These are phyloP conservation scores for Solanum gracilifrons DNA, from an alignment of 257 asterid genomes.

Conservation along the genomic window DNA sequence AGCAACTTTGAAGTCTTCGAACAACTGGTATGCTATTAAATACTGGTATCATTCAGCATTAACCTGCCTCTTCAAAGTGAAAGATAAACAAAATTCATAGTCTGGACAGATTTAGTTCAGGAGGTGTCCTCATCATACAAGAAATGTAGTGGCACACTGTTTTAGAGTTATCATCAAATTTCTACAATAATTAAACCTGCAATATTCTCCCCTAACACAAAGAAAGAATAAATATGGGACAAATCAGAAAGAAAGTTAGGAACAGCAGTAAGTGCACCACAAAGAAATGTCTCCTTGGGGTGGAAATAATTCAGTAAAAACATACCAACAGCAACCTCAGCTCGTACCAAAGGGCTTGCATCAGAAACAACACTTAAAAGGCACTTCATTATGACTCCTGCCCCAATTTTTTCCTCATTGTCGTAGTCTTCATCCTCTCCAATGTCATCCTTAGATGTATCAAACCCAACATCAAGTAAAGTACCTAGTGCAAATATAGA, in stretches of 20 bases:
- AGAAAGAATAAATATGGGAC: not conserved
- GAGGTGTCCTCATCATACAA: not conserved
- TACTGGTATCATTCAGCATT: not conserved
- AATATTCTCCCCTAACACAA: not conserved
- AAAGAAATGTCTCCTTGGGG: not conserved
- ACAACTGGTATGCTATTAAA: not conserved
- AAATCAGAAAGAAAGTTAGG: not conserved
- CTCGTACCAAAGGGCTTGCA: slow-evolving; percentile 93
- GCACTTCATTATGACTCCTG: slow-evolving; percentile 63
- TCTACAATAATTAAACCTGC: not conserved
- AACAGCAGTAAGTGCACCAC: not conserved
- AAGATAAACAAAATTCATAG: not conserved
- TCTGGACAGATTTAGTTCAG: not conserved
- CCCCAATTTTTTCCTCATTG: slow-evolving; percentile 75
- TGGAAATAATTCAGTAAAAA: not conserved
- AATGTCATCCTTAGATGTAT: slow-evolving; percentile 56
- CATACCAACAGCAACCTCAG: slow-evolving; percentile 97
- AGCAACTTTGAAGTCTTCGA: not conserved
- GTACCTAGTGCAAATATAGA: slow-evolving; percentile 90
- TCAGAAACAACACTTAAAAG: slow-evolving; percentile 71
- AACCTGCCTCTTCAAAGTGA: not conserved
- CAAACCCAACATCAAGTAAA: slow-evolving; percentile 70
- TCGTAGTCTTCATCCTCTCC: slow-evolving; percentile 62
- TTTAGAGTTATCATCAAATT: not conserved
- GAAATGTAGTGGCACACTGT: not conserved